Conservation (phyloP, 2,329 filamentous ascomycete species). For the Didymellaceae sp. region DNA sequence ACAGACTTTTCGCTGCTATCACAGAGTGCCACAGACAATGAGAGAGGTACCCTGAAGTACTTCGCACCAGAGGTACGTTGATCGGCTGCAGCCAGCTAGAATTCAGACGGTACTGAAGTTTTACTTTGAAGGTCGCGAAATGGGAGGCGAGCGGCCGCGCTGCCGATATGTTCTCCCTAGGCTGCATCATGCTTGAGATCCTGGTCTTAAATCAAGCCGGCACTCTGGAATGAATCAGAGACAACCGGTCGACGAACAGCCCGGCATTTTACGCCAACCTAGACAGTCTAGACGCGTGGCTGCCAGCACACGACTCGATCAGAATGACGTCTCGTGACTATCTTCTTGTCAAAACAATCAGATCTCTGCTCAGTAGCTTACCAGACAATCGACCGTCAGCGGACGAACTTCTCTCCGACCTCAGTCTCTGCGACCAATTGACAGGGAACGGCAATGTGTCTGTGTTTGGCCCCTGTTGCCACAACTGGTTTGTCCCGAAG, state of each 20-base stretch:
- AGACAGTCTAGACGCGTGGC: neutral
- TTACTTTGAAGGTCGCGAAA: neutral
- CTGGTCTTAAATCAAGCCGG: conserved; percentile 58
- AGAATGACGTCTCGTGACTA: too few species aligned
- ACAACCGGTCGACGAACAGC: conserved; percentile 21
- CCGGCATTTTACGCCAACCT: neutral
- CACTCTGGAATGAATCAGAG: conserved; percentile 68
- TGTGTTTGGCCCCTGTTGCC: too few species aligned
- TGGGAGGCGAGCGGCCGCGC: conserved; percentile 17
- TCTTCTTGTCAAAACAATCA: too few species aligned
- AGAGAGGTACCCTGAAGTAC: conserved; percentile 28
- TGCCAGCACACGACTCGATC: too few species aligned
- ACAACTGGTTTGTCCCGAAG: too few species aligned
- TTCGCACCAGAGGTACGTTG: conserved; percentile 26
- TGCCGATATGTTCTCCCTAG: conserved; percentile 75
- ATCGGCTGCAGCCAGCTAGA: too few species aligned
- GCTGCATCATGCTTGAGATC: conserved; percentile 74
- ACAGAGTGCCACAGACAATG: conserved; percentile 29
- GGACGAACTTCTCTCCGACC: too few species aligned
- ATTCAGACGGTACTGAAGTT: neutral
- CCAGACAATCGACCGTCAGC: too few species aligned
- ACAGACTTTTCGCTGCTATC: conserved; percentile 32
- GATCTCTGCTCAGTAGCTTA: too few species aligned
- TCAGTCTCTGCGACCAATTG: too few species aligned
- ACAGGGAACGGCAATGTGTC: too few species aligned